phyloP scores from a whole-genome alignment of 73 alveolate species.

The Paramecium sonneborni region DNA sequence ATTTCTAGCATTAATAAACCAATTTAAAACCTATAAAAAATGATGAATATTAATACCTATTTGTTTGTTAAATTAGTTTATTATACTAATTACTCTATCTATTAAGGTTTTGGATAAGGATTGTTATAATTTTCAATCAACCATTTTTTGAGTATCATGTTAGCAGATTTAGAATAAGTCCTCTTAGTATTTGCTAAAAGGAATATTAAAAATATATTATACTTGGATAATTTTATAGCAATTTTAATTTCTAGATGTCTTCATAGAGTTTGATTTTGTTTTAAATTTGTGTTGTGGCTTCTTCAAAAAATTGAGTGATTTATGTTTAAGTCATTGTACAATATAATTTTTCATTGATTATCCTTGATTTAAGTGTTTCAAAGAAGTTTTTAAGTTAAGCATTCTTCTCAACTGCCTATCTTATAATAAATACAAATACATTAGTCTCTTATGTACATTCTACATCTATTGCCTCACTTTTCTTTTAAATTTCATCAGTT shows the following conservation, averaged over 20 bases:
- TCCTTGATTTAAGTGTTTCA: neutral
- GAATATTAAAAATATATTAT: neutral
- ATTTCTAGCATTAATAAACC: conserved; percentile 52
- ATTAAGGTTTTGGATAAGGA: neutral
- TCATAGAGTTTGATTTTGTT: conserved; percentile 45
- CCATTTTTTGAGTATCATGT: conserved; percentile 36
- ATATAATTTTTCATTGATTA: neutral
- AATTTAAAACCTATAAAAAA: neutral
- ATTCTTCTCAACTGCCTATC: conserved; percentile 29
- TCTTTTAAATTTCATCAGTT: neutral
- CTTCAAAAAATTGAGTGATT: conserved; percentile 28
- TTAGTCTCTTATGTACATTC: neutral
- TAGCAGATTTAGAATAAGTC: conserved; percentile 35
- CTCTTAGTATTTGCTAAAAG: conserved; percentile 18
- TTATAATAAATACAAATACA: neutral
- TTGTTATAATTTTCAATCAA: conserved; percentile 28
- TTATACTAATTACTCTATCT: neutral
- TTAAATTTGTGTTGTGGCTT: conserved; percentile 20
- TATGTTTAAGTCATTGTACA: neutral
- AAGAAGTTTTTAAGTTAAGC: neutral
- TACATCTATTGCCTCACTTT: neutral
- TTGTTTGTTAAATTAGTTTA: conserved; percentile 18
- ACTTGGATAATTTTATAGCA: conserved; percentile 23
- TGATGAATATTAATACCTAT: neutral
- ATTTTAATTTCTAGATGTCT: conserved; percentile 21